Evolutionary conservation across 768 basidiomycete species (phyloP), one percentile per base, ranked within the genome.

Genomic region (Russula compacta): DNA sequence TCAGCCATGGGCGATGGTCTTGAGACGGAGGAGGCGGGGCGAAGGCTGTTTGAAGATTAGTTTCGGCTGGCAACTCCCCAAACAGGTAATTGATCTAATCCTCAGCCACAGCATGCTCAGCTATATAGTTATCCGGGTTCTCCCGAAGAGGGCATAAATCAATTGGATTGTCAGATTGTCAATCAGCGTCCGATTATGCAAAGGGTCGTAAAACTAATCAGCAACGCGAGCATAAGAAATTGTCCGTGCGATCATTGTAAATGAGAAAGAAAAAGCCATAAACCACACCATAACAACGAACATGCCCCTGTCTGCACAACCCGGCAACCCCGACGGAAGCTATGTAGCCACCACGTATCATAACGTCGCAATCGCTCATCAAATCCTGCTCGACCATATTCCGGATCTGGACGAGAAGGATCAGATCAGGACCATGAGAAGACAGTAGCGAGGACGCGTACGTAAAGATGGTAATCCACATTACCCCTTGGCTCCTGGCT

Each of bases 1-100:
- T 76, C 74, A 65, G 74, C 73, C 75, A 77, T 77, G n/a, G 64
- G 71, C 63, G 66, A 51, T 60, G 51, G 68, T 72, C 67, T 72
- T 68, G 67, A 70, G 9, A 6, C 46, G 49, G 56, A 52, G 53
- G 67, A 58, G 29, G 15, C 38, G 36, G 17, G 53, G 39, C 52
- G 33, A 29, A 55, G 47, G 50, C 60, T 60, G 35, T 47, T 46
- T 21, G 17, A 47, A 29, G 55, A 43, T 51, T 55, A 42, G 11
- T 42, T 59, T 59, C 21, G 53, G 50, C 36, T 35, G 52, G 40
- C 49, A 48, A 55, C 59, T 44, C 64, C 64, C 62, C 36, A 57
- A 59, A 56, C 24, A 24, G 62, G 65, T 17, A 51, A 60, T n/a
- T n/a, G n/a, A n/a, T 55, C 38, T 52, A 32, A 40, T 47, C 19